A percentile compares a stretch with the other conserved stretches of the same genome.
phyloP scores from a whole-genome alignment of 139 green algal genomes.

The Coelastrella sp. region DNA sequence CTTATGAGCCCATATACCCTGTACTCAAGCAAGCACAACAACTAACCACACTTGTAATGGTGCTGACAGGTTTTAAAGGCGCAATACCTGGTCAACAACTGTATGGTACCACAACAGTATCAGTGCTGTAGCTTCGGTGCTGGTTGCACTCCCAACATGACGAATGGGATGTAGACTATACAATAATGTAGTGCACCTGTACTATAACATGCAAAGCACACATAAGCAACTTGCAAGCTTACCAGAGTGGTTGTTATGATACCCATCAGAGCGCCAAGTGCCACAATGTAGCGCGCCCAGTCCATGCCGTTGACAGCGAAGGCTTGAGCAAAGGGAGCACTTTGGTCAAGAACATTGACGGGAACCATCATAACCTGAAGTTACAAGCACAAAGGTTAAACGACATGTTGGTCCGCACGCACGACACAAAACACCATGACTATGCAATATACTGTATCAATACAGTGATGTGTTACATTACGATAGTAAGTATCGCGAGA shows the following conservation, averaged over 20 bases:
- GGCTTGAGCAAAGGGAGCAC: slow-evolving; percentile 56
- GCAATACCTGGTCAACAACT: too few relatives aligned
- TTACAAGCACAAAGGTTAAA: neutral
- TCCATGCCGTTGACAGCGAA: slow-evolving; percentile 46
- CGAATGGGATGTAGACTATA: too few relatives aligned
- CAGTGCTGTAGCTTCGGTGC: too few relatives aligned
- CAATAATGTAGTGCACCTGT: too few relatives aligned
- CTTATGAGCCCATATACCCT: neutral
- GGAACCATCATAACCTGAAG: slow-evolving; percentile 68
- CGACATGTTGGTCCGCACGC: neutral
- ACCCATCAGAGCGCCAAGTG: slow-evolving; percentile 55
- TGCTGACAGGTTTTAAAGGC: too few relatives aligned
- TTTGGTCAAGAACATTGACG: slow-evolving; percentile 58
- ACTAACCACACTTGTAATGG: too few relatives aligned
- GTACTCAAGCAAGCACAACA: too few relatives aligned
- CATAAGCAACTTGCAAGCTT: neutral
- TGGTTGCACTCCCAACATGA: too few relatives aligned
- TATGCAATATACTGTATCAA: neutral
- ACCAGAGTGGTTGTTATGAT: slow-evolving; percentile 51
- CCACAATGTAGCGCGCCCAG: slow-evolving; percentile 60
- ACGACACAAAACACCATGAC: slow-evolving; percentile 50
- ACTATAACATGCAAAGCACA: neutral
- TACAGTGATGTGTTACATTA: too few relatives aligned
- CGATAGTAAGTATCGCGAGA: too few relatives aligned
- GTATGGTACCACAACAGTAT: too few relatives aligned